Base-by-base conservation (phyloP, 2,329 filamentous ascomycete species). In the Pseudogymnoascus destructans region DNA sequence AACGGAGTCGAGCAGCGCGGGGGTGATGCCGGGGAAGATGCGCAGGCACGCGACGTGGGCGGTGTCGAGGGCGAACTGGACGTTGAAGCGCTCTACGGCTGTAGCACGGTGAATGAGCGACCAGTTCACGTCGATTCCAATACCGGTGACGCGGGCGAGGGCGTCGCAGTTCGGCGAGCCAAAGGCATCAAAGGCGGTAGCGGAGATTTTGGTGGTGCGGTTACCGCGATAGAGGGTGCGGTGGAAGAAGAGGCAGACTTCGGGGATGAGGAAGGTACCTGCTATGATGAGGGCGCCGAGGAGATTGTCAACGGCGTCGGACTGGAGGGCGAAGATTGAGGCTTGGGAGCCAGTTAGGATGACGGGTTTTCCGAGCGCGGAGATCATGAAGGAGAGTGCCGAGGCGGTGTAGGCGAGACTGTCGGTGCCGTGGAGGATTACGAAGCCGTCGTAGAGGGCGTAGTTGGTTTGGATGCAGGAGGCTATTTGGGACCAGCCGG, bases 231-330 rank as follows among this genome's bases (percentile, higher is more conserved):
- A 86, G 17, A 88, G 75, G 63, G 79, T 81, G 70, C 85, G 81
- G 67, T 87, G 84, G 73, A 88, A 88, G 71, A 86, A 88, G 36
- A 88, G 74, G 66, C 83, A 86, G 23, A 88, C 85, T 71, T 88
- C 85, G 0, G 85, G 84, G 57, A 88, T 85, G 77, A 84, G 84
- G 66, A 87, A 87, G 63, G 87, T 84, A 9, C 84, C 84, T 11
- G 85, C 85, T 58, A 88, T 80, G 59, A 87, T 82, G 60, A 88
- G 71, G 8, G 83, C 83, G 11, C 82, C 83, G 5, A 88, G 77
- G 7, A 88, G 75, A 61, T 88, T 88, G 66, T 87, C 84, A 7
- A 83, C 80, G 5, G 84, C 85, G 68, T 88, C 85, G 57, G 81
- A 86, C 67, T 87, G 84, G 10, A 87, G 74, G 65, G 85, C 80